Evolutionary conservation across 140 eudicot genomes (phyloP).

Genomic region (Stevia rebaudiana): DNA sequence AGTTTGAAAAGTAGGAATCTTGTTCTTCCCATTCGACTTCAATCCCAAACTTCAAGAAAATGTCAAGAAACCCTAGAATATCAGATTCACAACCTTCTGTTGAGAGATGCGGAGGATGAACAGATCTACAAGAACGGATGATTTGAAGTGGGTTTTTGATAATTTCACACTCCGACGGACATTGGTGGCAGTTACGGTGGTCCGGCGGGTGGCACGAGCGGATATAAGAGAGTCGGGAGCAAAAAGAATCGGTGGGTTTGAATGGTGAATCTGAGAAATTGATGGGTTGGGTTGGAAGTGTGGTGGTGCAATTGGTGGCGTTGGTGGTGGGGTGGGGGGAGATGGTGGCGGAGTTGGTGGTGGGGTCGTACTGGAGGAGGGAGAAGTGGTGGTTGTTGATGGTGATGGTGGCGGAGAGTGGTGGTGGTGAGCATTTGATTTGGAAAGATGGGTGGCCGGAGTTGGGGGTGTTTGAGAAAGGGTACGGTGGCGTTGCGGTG

Average conservation of each 20-base stretch:
- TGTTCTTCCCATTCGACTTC: conserved; percentile 58
- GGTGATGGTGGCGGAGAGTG: conserved; percentile 45
- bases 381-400: conserved; percentile 63
- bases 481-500: conserved; percentile 60
- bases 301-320: conserved; percentile 18
- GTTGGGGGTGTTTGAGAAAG: conserved; percentile 64
- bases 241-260: conserved; percentile 59
- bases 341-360: conserved; percentile 47
- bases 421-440: conserved; percentile 52
- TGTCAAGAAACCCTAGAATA: conserved; percentile 56
- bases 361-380: conserved; percentile 45
- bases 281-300: conserved; percentile 40
- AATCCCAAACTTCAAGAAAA: conserved; percentile 46
- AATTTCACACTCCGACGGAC: conserved; percentile 57
- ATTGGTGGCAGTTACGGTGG: conserved; percentile 60
- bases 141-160: conserved; percentile 61
- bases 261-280: conserved; percentile 53
- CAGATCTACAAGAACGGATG: conserved; percentile 42
- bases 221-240: conserved; percentile 66
- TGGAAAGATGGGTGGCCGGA: conserved; percentile 95
- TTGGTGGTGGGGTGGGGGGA: conserved; percentile 34
- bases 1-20: conserved; percentile 50
- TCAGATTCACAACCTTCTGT: conserved; percentile 59
- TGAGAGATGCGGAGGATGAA: conserved; percentile 26
- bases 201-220: conserved; percentile 55